A percentile compares a stretch with the other conserved stretches of the same genome.
phyloP scores from a whole-genome alignment of 108 stramenopile species.

The Cyclotella cryptica region DNA sequence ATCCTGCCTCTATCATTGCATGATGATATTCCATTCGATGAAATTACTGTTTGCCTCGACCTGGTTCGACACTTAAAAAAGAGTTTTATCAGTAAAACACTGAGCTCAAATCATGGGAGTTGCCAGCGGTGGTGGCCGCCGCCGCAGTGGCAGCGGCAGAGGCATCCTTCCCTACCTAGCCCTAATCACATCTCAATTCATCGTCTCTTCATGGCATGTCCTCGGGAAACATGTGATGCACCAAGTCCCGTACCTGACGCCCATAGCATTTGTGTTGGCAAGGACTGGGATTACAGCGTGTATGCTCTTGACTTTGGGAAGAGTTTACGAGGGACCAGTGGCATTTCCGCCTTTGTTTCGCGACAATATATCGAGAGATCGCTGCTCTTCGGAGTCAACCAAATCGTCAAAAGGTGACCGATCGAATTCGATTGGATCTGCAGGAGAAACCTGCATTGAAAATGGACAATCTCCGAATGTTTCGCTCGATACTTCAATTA shows the following conservation, averaged over 20 bases:
- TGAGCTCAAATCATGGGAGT: background rate
- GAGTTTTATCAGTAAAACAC: no score
- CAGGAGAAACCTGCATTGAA: background rate
- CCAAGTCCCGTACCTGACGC: conserved; percentile 29
- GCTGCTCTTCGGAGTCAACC: background rate
- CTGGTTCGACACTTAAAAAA: no score
- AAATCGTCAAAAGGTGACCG: background rate
- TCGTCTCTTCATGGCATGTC: conserved; percentile 46
- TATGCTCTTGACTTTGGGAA: conserved; percentile 24
- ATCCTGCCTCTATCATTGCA: no score
- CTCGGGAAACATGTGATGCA: conserved; percentile 44
- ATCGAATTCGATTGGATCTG: background rate
- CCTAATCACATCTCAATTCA: conserved; percentile 28
- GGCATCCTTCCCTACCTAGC: conserved; percentile 28
- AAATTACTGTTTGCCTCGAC: no score
- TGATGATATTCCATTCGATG: no score
- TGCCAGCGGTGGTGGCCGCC: background rate
- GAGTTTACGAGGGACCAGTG: conserved; percentile 34
- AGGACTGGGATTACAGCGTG: conserved; percentile 21
- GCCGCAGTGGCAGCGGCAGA: background rate
- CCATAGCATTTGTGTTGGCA: conserved; percentile 32
- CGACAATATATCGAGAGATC: background rate
- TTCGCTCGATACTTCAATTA: background rate
- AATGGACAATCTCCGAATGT: background rate
- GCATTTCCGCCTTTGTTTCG: conserved; percentile 35